Evolutionary conservation across 768 basidiomycete species (phyloP).

Genomic region (Rhodotorula babjevae): DNA sequence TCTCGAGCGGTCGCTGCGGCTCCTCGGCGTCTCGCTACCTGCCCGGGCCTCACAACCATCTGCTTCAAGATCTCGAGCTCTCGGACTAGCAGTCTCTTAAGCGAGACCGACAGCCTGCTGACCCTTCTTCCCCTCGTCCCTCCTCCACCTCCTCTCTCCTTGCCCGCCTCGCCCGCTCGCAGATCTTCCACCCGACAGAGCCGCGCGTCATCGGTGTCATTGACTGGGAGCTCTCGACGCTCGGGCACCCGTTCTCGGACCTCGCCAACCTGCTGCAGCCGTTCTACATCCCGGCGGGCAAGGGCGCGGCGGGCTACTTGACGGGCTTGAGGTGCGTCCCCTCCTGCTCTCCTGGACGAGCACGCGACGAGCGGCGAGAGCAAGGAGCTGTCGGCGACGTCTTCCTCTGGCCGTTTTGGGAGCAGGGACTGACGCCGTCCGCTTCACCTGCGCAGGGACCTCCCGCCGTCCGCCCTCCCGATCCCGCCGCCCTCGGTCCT

Average conservation of each 20-base stretch:
- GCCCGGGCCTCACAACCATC: too few relatives aligned
- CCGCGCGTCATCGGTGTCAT: constrained; percentile 89
- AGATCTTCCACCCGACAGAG: constrained; percentile 79
- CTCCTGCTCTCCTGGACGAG: too few relatives aligned
- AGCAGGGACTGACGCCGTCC: not conserved
- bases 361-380: not conserved
- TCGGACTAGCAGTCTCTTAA: too few relatives aligned
- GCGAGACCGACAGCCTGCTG: too few relatives aligned
- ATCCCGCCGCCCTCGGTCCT: constrained; percentile 36
- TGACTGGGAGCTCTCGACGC: constrained; percentile 95
- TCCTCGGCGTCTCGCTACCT: too few relatives aligned
- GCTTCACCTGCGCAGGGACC: not conserved
- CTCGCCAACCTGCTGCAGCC: constrained; percentile 83
- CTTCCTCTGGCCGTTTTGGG: too few relatives aligned
- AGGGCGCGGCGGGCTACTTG: constrained; percentile 10
- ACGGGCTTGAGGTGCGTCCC: constrained; percentile 23
- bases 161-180: not conserved
- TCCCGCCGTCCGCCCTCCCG: constrained; percentile 11
- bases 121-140: not conserved
- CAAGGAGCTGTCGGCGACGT: not conserved
- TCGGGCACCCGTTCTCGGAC: constrained; percentile 67
- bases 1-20: not conserved
- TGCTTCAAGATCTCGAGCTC: too few relatives aligned
- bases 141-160: not conserved
- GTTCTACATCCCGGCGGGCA: constrained; percentile 54